Conservation (phyloP, 2,329 filamentous ascomycete genomes). For the Rutstroemia sp. region DNA sequence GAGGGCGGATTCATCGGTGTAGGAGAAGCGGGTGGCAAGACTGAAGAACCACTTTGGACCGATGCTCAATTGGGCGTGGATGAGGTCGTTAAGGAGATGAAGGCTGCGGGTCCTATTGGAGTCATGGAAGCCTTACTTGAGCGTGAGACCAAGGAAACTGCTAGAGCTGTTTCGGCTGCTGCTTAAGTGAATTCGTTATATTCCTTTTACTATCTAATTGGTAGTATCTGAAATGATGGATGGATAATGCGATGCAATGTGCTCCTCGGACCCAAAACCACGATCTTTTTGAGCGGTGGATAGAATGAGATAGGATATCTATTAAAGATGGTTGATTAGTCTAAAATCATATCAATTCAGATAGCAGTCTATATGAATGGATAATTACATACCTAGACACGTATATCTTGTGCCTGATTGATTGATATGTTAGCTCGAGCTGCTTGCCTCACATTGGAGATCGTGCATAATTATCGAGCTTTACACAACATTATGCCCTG, state of each 20-base stretch:
- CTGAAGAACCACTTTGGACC: slow-evolving; percentile 77
- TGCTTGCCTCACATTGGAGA: too few species aligned
- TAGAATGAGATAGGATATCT: slow-evolving; percentile 8
- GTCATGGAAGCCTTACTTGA: slow-evolving; percentile 54
- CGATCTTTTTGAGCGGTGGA: slow-evolving; percentile 22
- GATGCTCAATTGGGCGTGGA: slow-evolving; percentile 77
- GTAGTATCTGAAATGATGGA: not conserved
- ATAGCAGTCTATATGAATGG: too few species aligned
- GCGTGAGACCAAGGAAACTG: slow-evolving; percentile 38
- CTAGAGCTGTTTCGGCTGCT: slow-evolving; percentile 29
- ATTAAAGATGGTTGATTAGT: too few species aligned
- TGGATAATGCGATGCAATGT: slow-evolving; percentile 5
- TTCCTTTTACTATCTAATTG: not conserved
- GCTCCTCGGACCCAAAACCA: slow-evolving; percentile 32
- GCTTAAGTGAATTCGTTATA: slow-evolving; percentile 20
- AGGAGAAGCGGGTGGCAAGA: slow-evolving; percentile 57
- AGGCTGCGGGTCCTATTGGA: slow-evolving; percentile 36
- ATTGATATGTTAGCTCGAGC: too few species aligned
- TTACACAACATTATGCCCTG: too few species aligned
- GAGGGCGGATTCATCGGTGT: slow-evolving; percentile 94
- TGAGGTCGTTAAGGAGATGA: slow-evolving; percentile 55
- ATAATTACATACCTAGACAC: too few species aligned
- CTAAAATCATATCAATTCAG: too few species aligned
- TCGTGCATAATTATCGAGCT: too few species aligned
- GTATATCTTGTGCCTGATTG: too few species aligned